A percentile compares a stretch with the other conserved stretches of the same genome.
Conservation (phyloP, 2,329 filamentous ascomycete genomes). For the Penicillium sp. region DNA sequence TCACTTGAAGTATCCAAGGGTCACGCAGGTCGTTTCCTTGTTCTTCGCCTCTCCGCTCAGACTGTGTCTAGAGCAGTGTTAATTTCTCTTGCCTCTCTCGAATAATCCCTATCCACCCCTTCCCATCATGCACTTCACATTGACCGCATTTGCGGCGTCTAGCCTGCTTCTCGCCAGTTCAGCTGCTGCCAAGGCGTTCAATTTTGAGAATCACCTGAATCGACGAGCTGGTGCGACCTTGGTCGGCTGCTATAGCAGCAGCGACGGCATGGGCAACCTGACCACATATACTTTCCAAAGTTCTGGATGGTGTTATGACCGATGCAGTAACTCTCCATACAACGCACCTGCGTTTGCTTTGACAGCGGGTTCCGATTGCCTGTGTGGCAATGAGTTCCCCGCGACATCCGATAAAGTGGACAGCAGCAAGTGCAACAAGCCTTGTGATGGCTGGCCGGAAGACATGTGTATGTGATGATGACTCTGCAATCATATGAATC, state of each 20-base stretch:
- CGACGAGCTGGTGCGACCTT: conserved; percentile 21
- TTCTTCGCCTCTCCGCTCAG: conserved; percentile 19
- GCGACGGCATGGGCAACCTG: conserved; percentile 47
- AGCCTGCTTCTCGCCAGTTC: conserved; percentile 26
- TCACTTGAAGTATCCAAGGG: conserved; percentile 26
- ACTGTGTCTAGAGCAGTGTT: conserved; percentile 22
- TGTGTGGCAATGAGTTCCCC: conserved; percentile 70
- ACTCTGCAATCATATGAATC: neutral
- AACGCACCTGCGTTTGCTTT: conserved; percentile 62
- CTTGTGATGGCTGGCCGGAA: conserved; percentile 61
- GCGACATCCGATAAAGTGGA: conserved; percentile 53
- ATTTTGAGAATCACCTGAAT: conserved; percentile 3
- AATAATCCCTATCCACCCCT: conserved; percentile 3
- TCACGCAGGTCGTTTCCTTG: conserved; percentile 41
- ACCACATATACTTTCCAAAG: conserved; percentile 54
- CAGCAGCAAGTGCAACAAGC: conserved; percentile 60
- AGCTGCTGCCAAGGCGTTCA: conserved; percentile 20
- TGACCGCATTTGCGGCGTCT: conserved; percentile 25
- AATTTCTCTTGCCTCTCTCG: conserved; percentile 10
- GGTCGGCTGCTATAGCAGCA: conserved; percentile 54
- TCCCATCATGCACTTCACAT: conserved; percentile 30
- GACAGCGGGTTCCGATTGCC: conserved; percentile 63
- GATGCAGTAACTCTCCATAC: conserved; percentile 43
- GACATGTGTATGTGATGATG: conserved; percentile 62
- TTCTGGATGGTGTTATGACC: conserved; percentile 54